Conservation (phyloP, 1,139 yeast species). For the Sugiyamaella grinbergsii region DNA sequence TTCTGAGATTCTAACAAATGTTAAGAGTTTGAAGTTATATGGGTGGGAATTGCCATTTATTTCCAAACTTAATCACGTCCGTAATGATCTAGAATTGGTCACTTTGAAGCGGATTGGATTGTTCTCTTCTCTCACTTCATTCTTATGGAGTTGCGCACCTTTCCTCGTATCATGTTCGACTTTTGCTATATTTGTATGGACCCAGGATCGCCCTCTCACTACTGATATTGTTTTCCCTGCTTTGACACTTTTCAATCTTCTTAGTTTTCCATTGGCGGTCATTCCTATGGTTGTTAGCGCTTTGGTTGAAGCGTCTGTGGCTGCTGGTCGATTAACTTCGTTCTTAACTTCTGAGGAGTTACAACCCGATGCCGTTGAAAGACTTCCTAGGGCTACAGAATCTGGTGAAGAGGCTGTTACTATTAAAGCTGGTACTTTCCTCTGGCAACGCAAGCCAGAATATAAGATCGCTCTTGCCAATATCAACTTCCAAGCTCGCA, state of each 20-base stretch:
- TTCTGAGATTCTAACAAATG: slow-evolving; percentile 85
- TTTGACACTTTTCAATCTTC: slow-evolving; percentile 70
- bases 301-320: slow-evolving; percentile 87
- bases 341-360: slow-evolving; percentile 79
- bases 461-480: slow-evolving; percentile 76
- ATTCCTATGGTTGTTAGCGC: slow-evolving; percentile 89
- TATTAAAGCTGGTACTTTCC: slow-evolving; percentile 74
- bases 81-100: slow-evolving; percentile 84
- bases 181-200: slow-evolving; percentile 75
- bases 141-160: slow-evolving; percentile 87
- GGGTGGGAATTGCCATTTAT: slow-evolving; percentile 94
- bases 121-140: slow-evolving; percentile 69
- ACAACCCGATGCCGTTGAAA: slow-evolving; percentile 74
- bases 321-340: slow-evolving; percentile 70
- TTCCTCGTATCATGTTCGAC: slow-evolving; percentile 89
- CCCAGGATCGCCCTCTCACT: slow-evolving; percentile 68
- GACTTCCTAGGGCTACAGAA: slow-evolving; percentile 53
- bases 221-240: slow-evolving; percentile 97
- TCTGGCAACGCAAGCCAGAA: slow-evolving; percentile 82
- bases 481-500: slow-evolving; percentile 67
- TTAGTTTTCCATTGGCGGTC: slow-evolving; percentile 90
- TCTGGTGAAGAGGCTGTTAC: slow-evolving; percentile 71
- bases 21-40: slow-evolving; percentile 86
- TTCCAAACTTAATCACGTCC: slow-evolving; percentile 68
- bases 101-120: slow-evolving; percentile 78